Evolutionary conservation across 1,284 basidiomycete species (phyloP).

Genomic region (Tranzscheliella williamsii): DNA sequence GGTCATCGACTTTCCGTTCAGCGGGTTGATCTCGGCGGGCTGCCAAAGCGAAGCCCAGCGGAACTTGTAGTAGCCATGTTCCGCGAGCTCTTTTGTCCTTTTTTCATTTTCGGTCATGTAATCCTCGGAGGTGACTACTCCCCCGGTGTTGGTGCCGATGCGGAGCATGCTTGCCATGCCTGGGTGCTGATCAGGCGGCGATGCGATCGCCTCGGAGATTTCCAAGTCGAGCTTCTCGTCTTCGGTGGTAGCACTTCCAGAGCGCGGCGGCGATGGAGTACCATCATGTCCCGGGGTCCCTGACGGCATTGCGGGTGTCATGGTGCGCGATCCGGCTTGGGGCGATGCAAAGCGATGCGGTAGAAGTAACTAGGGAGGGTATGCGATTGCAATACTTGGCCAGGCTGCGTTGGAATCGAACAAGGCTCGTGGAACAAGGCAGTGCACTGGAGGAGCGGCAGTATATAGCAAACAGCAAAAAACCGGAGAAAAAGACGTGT

Average conservation of each 20-base stretch:
- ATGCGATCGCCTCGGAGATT: constrained; percentile 22
- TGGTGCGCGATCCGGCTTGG: too few relatives aligned
- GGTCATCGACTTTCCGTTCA: constrained; percentile 68
- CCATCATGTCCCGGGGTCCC: too few relatives aligned
- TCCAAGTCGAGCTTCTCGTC: constrained; percentile 28
- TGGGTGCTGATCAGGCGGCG: constrained; percentile 8
- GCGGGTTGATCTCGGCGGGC: constrained; percentile 64
- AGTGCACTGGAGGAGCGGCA: too few relatives aligned
- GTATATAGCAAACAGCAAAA: too few relatives aligned
- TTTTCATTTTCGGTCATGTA: constrained; percentile 48
- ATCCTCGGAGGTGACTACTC: constrained; percentile 37
- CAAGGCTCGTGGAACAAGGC: too few relatives aligned
- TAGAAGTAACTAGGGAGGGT: too few relatives aligned
- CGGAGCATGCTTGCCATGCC: constrained; percentile 32
- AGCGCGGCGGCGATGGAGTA: too few relatives aligned
- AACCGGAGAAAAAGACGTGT: too few relatives aligned
- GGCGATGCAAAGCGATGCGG: too few relatives aligned
- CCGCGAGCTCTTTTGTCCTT: constrained; percentile 19
- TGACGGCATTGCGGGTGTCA: too few relatives aligned
- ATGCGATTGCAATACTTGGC: too few relatives aligned
- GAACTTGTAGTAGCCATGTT: constrained; percentile 45
- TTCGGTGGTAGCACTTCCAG: background rate
- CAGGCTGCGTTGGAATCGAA: too few relatives aligned
- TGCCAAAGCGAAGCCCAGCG: constrained; percentile 54
- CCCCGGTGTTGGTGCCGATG: constrained; percentile 37